Percentiles rank a stretch among this genome's conserved stretches.
These are phyloP conservation scores for Saccharomyces hybrid DNA, from an alignment of 1,139 yeast species.

Conservation along the genomic window DNA sequence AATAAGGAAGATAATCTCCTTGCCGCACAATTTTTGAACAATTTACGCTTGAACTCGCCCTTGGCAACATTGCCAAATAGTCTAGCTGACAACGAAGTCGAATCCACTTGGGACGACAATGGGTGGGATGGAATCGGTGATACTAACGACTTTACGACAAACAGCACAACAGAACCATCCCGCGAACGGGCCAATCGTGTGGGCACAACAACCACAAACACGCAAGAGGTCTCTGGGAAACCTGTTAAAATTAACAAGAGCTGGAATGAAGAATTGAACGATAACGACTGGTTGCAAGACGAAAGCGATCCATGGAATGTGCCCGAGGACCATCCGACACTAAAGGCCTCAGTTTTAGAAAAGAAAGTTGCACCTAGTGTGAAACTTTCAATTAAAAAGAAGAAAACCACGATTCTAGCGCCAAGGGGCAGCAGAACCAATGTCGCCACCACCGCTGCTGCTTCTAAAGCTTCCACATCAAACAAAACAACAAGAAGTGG, in stretches of 20 bases:
- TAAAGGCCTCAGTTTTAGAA: background rate
- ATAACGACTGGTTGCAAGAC: background rate
- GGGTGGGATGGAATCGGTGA: background rate
- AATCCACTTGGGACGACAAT: conserved; percentile 1
- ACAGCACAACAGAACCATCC: background rate
- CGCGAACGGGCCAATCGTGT: background rate
- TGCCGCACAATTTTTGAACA: conserved; percentile 24
- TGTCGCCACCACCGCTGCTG: background rate
- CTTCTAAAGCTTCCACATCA: background rate
- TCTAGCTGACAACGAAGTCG: conserved; percentile 2
- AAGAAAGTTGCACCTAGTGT: background rate
- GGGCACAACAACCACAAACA: background rate
- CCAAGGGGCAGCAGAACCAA: background rate
- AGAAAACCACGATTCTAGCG: background rate
- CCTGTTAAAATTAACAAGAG: conserved; percentile 14
- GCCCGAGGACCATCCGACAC: background rate
- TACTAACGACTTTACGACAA: background rate
- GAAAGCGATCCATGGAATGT: background rate
- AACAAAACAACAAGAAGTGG: background rate
- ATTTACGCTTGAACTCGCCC: conserved; percentile 12
- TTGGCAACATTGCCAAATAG: background rate
- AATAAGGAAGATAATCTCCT: background rate
- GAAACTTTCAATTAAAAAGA: background rate
- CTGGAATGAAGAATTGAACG: conserved; percentile 17
- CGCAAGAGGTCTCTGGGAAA: conserved; percentile 5